Evolutionary conservation across 2,329 filamentous ascomycete species (phyloP).

Genomic region (Beauveria medogensis): DNA sequence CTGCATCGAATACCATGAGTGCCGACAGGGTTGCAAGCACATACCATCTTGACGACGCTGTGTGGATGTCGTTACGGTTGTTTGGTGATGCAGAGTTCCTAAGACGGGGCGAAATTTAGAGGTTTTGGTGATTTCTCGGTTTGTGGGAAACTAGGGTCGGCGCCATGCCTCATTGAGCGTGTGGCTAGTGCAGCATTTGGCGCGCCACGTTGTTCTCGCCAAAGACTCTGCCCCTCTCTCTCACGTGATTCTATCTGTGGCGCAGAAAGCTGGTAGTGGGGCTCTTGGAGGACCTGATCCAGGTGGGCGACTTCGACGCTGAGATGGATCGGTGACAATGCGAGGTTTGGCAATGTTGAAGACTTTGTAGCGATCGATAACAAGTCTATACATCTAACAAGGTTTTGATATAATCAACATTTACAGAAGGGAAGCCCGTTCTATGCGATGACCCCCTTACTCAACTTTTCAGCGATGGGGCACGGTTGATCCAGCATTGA

Average conservation of each 20-base stretch:
- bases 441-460: too few relatives aligned
- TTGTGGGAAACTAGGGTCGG: conserved; percentile 37
- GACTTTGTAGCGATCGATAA: too few relatives aligned
- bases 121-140: conserved; percentile 36
- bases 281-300: not conserved
- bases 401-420: too few relatives aligned
- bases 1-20: conserved; percentile 9
- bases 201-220: not conserved
- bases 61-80: conserved; percentile 33
- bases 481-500: too few relatives aligned
- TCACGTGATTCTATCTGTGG: conserved; percentile 5
- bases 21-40: conserved; percentile 17
- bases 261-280: not conserved
- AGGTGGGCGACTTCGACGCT: not conserved
- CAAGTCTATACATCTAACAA: too few relatives aligned
- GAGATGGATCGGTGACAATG: not conserved
- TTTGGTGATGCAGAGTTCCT: conserved; percentile 35
- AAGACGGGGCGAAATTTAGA: conserved; percentile 29
- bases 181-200: conserved; percentile 16
- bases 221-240: conserved; percentile 3
- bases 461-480: too few relatives aligned
- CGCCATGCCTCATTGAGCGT: conserved; percentile 25
- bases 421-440: too few relatives aligned
- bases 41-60: conserved; percentile 43
- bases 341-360: not conserved